These are phyloP conservation scores for Geoglossum cookeanum DNA, from an alignment of 2,329 filamentous ascomycete species.

Conservation along the genomic window DNA sequence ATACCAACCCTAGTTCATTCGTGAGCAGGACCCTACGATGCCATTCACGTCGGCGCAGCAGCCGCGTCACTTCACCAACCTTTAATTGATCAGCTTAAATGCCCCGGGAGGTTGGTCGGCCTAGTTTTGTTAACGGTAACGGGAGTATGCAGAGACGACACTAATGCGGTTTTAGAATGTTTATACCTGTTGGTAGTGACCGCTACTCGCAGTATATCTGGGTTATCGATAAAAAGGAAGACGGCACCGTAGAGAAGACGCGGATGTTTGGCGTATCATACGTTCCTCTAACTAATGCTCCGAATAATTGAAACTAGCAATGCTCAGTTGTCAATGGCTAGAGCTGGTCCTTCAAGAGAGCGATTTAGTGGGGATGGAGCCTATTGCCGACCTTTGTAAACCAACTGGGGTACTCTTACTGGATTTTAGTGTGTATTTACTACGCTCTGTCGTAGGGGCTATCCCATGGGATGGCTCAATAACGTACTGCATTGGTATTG, in stretches of 20 bases:
- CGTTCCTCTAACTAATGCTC: constrained; percentile 44
- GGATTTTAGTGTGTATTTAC: neutral
- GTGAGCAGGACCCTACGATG: constrained; percentile 48
- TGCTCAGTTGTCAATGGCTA: neutral
- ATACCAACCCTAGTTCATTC: constrained; percentile 14
- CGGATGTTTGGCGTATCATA: constrained; percentile 43
- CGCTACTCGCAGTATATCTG: constrained; percentile 36
- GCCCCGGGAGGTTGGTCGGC: constrained; percentile 42
- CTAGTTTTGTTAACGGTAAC: neutral
- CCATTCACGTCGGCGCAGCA: constrained; percentile 86
- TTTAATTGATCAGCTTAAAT: constrained; percentile 57
- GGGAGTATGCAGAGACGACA: too few relatives aligned
- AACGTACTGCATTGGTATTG: neutral
- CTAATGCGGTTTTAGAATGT: constrained; percentile 22
- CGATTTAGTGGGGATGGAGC: neutral
- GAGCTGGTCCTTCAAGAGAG: neutral
- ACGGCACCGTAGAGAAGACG: constrained; percentile 35
- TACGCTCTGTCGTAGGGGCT: neutral
- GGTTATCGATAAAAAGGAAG: constrained; percentile 40
- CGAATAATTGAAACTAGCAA: constrained; percentile 16
- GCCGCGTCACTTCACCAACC: constrained; percentile 52
- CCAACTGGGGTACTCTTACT: neutral
- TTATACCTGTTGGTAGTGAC: constrained; percentile 40
- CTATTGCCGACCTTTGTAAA: neutral
- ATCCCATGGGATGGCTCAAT: neutral